Evolutionary conservation across 2,329 filamentous ascomycete species (phyloP), one percentile per base, ranked within the genome.

Genomic region (Cordyceps cateniannulata): DNA sequence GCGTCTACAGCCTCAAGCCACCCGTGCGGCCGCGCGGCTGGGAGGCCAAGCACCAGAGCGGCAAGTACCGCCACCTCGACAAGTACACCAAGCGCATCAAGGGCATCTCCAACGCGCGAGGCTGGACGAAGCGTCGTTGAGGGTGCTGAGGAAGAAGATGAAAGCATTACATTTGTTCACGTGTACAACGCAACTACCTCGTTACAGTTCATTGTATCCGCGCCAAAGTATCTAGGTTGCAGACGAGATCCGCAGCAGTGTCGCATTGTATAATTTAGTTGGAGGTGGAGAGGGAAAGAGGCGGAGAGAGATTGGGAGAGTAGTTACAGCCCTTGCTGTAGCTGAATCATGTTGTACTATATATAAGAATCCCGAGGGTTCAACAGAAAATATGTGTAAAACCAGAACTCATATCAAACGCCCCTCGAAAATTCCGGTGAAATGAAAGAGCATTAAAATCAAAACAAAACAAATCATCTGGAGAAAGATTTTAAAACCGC

Each of bases 1-100:
- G 86, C 70, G 82, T 93, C 63, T 83, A 89, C 77, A 83, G 83
- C 67, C 75, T 87, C 68, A 87, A 87, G 79, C 77, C 76, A 48
- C 82, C 82, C 49, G 79, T 81, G 76, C 85, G 83, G 77, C 74
- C 80, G 8, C 81, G 82, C 63, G 85, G 85, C 64, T 88, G 85
- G 85, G 85, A 88, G 67, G 85, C 84, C 68, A 86, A 84, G 79
- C 78, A 82, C 68, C 79, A 85, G 70, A 81, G 83, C 65, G 79
- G 81, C 72, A 87, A 87, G 81, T 88, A 84, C 77, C 81, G 78
- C 69, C 78, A 82, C 64, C 73, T 87, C 65, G 85, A 83, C 82
- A 85, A 86, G 80, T 85, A 85, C 73, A 84, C 80, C 69, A 84
- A 82, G 78, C 78, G 80, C 63, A 85, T 86, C 73, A 73, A 65